Percentiles rank a stretch among this genome's conserved stretches.
Conservation (phyloP, 2,329 filamentous ascomycete genomes). For the Alternaria sp. region DNA sequence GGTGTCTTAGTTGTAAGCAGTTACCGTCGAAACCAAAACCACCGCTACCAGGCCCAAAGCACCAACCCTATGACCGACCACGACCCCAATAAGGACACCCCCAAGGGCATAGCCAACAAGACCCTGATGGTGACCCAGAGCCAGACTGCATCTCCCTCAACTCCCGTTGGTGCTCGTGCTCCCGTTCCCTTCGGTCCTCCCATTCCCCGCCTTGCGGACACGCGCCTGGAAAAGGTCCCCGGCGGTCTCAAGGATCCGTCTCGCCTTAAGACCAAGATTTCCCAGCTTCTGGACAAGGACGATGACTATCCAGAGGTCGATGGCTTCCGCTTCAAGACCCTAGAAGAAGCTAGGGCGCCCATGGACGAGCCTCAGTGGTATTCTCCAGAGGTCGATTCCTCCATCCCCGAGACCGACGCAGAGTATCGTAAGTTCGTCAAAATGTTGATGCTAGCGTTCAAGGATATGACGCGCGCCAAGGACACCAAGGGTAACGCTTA, state of each 20-base stretch:
- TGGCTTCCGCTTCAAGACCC: slow-evolving; percentile 13
- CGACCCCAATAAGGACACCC: not conserved
- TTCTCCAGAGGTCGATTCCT: slow-evolving; percentile 4
- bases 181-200: not conserved
- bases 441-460: slow-evolving; percentile 10
- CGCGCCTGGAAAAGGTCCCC: not conserved
- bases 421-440: slow-evolving; percentile 3
- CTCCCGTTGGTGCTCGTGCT: not conserved
- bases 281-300: slow-evolving; percentile 3
- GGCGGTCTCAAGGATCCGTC: not conserved
- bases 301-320: not conserved
- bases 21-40: not conserved
- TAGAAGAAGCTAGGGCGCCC: slow-evolving; percentile 1
- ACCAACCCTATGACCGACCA: slow-evolving; percentile 2
- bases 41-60: not conserved
- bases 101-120: not conserved
- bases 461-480: slow-evolving; percentile 5
- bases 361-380: slow-evolving; percentile 7
- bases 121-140: not conserved
- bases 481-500: slow-evolving; percentile 13
- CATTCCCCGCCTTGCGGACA: not conserved
- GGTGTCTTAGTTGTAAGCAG: not conserved
- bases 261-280: slow-evolving; percentile 4
- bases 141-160: not conserved
- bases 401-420: slow-evolving; percentile 10